phyloP scores from a whole-genome alignment of 192 early-diverging fungal genomes.

The Funneliformis mosseae region DNA sequence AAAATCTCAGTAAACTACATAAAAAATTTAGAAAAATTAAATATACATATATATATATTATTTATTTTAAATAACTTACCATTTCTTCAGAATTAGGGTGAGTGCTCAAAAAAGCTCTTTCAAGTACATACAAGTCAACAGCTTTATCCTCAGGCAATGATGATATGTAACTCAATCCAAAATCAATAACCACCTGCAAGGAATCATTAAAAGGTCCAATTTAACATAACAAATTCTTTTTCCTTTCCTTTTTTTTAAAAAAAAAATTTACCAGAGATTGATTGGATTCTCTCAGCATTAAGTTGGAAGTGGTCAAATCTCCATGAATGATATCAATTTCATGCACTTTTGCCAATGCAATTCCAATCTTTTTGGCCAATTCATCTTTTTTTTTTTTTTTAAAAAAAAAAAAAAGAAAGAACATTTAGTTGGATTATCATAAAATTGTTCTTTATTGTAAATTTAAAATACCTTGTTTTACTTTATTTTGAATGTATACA shows the following conservation, averaged over 20 bases:
- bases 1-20: constrained; percentile 75
- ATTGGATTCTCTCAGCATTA: constrained; percentile 66
- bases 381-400: constrained; percentile 32
- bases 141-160: constrained; percentile 91
- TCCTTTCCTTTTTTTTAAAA: neutral
- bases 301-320: constrained; percentile 96
- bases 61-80: constrained; percentile 47
- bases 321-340: constrained; percentile 88
- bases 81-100: constrained; percentile 83
- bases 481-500: neutral
- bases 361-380: constrained; percentile 61
- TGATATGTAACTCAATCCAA: constrained; percentile 91
- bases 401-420: neutral
- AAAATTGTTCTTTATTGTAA: neutral
- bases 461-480: neutral
- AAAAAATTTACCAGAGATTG: constrained; percentile 50
- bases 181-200: constrained; percentile 82
- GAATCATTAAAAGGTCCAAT: neutral
- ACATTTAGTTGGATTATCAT: neutral
- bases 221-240: too few species aligned
- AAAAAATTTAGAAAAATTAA: neutral
- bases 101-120: constrained; percentile 88
- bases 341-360: constrained; percentile 80
- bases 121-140: constrained; percentile 98
- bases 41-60: too few species aligned